Evolutionary conservation across 1,284 basidiomycete genomes (phyloP).

Genomic region (Cystobasidium pallidum): DNA sequence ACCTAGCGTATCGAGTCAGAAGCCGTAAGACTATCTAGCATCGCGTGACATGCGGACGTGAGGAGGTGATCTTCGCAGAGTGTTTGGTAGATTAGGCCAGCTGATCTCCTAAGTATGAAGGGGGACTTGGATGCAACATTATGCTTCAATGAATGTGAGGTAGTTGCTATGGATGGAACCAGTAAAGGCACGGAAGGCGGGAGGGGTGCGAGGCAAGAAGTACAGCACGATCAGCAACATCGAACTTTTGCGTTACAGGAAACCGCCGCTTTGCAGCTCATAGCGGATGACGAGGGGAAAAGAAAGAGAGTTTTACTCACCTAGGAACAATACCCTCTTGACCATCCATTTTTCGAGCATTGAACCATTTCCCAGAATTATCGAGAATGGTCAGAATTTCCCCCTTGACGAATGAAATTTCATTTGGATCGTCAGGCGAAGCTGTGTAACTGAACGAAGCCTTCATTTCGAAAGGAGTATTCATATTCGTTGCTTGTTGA

Average conservation of each 20-base stretch:
- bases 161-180: conserved; percentile 1
- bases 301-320: conserved; percentile 52
- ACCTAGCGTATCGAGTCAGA: too few species aligned
- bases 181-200: background rate
- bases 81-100: conserved; percentile 10
- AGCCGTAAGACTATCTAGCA: too few species aligned
- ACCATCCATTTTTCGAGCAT: conserved; percentile 83
- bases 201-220: too few species aligned
- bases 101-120: background rate
- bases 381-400: conserved; percentile 93
- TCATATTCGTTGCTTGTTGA: background rate
- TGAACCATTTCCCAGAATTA: conserved; percentile 64
- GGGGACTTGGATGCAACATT: background rate
- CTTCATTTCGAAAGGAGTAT: conserved; percentile 66
- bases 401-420: conserved; percentile 91
- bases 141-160: conserved; percentile 21
- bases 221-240: background rate
- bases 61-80: too few species aligned
- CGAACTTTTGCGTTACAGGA: too few species aligned
- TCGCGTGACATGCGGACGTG: too few species aligned
- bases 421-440: conserved; percentile 90
- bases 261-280: too few species aligned
- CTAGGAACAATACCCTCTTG: conserved; percentile 66
- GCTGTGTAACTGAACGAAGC: conserved; percentile 89
- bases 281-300: background rate